Base-by-base conservation (phyloP, 2,329 filamentous ascomycete genomes). In the Mycosphaerella arachidis region DNA sequence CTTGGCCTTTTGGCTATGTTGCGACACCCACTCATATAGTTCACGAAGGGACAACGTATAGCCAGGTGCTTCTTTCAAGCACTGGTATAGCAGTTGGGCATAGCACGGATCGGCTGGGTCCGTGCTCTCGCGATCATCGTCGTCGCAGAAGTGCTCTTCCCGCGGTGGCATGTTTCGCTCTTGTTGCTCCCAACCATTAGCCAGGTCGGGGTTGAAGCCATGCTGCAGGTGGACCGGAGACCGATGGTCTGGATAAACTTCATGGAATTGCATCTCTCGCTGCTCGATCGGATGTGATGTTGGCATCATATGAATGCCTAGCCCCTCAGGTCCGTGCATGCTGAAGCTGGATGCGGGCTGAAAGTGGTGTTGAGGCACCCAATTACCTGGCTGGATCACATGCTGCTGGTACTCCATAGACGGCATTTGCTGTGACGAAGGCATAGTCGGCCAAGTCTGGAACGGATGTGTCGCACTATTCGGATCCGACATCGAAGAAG, bases 1-100 rank as follows among this genome's bases (percentile, higher is more conserved):
- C 55, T 81, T 85, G 4, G 84, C 85, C 74, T 94, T 96, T 66
- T 84, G 83, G 2, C 92, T 96, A 70, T 96, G 87, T 30, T 87
- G 82, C 46, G 84, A 80, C 70, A 97, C 96, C 92, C 93, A 97
- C 59, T 88, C 82, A 75, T 97, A 97, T 59, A 97, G 90, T 56
- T 95, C 88, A 67, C 92, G 87, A 12, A 97, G 80, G 1, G 88
- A 85, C 85, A 97, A 89, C 24, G 84, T 86, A 63, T 88, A 82
- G 5, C 80, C 78, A 0, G 86, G 83, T 0, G 82, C 83, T 66
- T 85, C 85, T 77, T 87, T 84, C 20, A 97, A 83, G 1, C 91
- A 91, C 55, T 82, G 79, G 70, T 87, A 89, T 62, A 97, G 91
- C 16, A 96, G 82, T 68, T 89, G 82, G 0, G 93, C 92, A 71